Evolutionary conservation across 495 filamentous ascomycete genomes (phyloP).

Genomic region (Penicillium samsonianum): DNA sequence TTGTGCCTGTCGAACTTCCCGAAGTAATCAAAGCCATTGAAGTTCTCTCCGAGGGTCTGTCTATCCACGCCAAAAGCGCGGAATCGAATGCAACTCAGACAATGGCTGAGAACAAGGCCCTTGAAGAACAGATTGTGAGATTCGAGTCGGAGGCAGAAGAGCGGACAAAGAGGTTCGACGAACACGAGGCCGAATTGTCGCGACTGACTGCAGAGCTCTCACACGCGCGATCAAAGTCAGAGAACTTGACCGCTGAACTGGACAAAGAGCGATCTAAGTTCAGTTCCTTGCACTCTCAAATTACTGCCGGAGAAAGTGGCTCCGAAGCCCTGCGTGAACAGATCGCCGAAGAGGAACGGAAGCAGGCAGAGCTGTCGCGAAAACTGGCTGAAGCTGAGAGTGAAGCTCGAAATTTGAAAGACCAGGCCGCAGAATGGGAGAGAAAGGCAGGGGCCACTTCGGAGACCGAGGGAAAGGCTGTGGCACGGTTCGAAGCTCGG

Average conservation of each 20-base stretch:
- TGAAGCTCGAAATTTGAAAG: slow-evolving; percentile 64
- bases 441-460: slow-evolving; percentile 56
- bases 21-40: slow-evolving; percentile 65
- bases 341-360: slow-evolving; percentile 68
- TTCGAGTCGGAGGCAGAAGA: slow-evolving; percentile 41
- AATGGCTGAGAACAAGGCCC: slow-evolving; percentile 43
- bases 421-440: slow-evolving; percentile 62
- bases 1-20: slow-evolving; percentile 56
- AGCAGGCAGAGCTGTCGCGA: slow-evolving; percentile 58
- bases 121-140: slow-evolving; percentile 52
- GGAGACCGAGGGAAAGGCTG: slow-evolving; percentile 49
- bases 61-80: slow-evolving; percentile 45
- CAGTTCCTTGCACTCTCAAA: slow-evolving; percentile 61
- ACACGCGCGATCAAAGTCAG: slow-evolving; percentile 58
- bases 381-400: slow-evolving; percentile 67
- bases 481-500: slow-evolving; percentile 59
- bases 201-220: slow-evolving; percentile 45
- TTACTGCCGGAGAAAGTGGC: slow-evolving; percentile 76
- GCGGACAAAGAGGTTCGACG: slow-evolving; percentile 48
- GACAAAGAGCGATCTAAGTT: slow-evolving; percentile 66
- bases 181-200: slow-evolving; percentile 39
- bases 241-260: slow-evolving; percentile 63
- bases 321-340: slow-evolving; percentile 72
- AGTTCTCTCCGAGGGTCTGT: slow-evolving; percentile 57
- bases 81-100: slow-evolving; percentile 43